These are phyloP conservation scores for Paramecium primaurelia DNA, from an alignment of 73 alveolate genomes.

Conservation along the genomic window DNA sequence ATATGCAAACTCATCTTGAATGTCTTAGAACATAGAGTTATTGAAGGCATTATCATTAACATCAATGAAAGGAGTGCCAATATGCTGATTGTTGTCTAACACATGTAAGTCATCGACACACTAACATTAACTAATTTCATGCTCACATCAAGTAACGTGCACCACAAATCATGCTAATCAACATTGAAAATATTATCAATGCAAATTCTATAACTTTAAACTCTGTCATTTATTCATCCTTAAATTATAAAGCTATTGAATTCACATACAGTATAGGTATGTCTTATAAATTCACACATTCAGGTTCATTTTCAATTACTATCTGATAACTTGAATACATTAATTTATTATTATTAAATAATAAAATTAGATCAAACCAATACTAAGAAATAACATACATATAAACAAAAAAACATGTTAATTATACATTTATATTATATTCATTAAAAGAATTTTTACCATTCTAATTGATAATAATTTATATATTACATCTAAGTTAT, in stretches of 20 bases:
- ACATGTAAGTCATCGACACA: background rate
- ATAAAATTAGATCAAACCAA: background rate
- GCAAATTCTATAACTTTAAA: background rate
- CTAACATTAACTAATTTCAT: background rate
- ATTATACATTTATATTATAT: background rate
- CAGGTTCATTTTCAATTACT: background rate
- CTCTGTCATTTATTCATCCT: background rate
- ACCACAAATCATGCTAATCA: background rate
- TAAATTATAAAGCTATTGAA: background rate
- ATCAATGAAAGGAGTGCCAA: background rate
- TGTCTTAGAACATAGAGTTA: background rate
- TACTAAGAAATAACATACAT: background rate
- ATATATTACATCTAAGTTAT: background rate
- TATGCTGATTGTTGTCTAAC: background rate
- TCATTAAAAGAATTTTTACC: conserved; percentile 27
- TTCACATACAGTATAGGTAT: background rate
- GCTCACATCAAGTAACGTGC: background rate
- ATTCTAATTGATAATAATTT: background rate
- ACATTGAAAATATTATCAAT: background rate
- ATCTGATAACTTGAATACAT: background rate
- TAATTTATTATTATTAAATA: background rate
- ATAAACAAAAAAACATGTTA: background rate
- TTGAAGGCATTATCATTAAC: background rate
- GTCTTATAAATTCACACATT: background rate
- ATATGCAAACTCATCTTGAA: background rate